phyloP scores from a whole-genome alignment of 768 basidiomycete genomes.

The Pleurotus pulmonarius region DNA sequence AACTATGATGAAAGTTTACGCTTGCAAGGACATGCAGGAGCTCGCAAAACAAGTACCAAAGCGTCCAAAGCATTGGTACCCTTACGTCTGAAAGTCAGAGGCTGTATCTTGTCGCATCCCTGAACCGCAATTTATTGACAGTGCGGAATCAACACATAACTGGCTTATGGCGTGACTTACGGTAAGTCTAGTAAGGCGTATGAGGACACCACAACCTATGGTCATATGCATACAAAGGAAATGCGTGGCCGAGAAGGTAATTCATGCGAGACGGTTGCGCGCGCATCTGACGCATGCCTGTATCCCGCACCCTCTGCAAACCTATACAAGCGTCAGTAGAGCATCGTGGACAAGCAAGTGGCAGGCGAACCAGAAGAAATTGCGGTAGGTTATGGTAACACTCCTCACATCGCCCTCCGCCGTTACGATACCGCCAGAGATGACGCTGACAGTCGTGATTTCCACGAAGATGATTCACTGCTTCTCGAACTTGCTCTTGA shows the following conservation, averaged over 20 bases:
- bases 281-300: background rate
- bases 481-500: constrained; percentile 25
- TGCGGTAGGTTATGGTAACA: constrained; percentile 34
- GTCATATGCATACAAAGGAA: too few relatives aligned
- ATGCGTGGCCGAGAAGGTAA: background rate
- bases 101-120: too few relatives aligned
- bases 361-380: constrained; percentile 46
- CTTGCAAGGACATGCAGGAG: background rate
- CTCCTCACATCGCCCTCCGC: constrained; percentile 38
- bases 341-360: background rate
- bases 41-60: background rate
- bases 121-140: too few relatives aligned
- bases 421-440: constrained; percentile 28
- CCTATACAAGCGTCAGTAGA: background rate
- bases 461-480: constrained; percentile 34
- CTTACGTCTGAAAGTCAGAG: too few relatives aligned
- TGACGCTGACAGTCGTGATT: constrained; percentile 48
- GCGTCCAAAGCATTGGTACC: background rate
- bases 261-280: background rate
- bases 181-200: too few relatives aligned
- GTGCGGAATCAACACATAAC: too few relatives aligned
- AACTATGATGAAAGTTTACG: background rate
- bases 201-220: too few relatives aligned
- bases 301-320: background rate
- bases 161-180: too few relatives aligned